phyloP scores from a whole-genome alignment of 345 rosid genomes.

The rapeseed (Brassica napus) region DNA sequence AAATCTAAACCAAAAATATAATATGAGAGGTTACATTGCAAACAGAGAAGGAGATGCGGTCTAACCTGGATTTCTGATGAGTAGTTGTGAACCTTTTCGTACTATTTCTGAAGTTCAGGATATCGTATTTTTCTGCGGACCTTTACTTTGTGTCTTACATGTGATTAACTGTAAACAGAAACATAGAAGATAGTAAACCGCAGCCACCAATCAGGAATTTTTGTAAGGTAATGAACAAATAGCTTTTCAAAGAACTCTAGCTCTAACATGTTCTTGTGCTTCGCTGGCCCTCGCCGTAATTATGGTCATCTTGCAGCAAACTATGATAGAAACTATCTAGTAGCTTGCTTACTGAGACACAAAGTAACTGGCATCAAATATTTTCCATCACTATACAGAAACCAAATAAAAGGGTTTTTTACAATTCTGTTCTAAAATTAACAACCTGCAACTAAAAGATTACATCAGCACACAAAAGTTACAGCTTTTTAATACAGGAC shows the following conservation, averaged over 20 bases:
- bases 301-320: slow-evolving; percentile 62
- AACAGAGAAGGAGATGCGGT: background rate
- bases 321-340: slow-evolving; percentile 57
- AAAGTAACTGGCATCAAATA: slow-evolving; percentile 64
- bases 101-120: background rate
- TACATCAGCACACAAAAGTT: background rate
- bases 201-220: background rate
- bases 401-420: background rate
- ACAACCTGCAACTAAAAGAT: background rate
- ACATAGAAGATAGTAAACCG: background rate
- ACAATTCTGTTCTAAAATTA: background rate
- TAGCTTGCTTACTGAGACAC: slow-evolving; percentile 58
- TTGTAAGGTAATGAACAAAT: background rate
- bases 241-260: slow-evolving; percentile 44
- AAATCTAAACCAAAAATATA: background rate
- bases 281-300: slow-evolving; percentile 61
- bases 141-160: background rate
- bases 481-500: background rate
- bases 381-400: slow-evolving; percentile 4
- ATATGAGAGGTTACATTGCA: background rate
- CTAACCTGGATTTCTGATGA: background rate
- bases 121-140: background rate
- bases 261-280: slow-evolving; percentile 74
- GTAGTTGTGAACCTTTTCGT: background rate
- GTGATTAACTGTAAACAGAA: background rate